Percentiles rank a stretch among this genome's conserved stretches.
Conservation (phyloP, 1,284 basidiomycete genomes). For the Apiotrichum akiyoshidainum region DNA sequence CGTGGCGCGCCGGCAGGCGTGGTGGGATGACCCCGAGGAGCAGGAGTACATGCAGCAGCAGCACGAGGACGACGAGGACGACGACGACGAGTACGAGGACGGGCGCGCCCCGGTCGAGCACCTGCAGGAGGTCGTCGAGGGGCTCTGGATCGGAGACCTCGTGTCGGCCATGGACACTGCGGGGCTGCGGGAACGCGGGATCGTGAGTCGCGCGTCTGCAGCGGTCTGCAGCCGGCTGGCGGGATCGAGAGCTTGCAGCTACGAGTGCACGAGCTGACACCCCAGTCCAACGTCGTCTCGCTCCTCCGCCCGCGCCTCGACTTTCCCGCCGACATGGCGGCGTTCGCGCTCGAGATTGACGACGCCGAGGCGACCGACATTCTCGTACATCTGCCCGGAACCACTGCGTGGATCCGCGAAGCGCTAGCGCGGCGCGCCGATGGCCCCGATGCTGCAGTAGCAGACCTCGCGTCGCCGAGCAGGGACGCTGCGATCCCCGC, state of each 20-base stretch:
- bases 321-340: slow-evolving; percentile 34
- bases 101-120: slow-evolving; percentile 34
- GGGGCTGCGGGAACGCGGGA: slow-evolving; percentile 38
- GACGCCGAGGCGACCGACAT: slow-evolving; percentile 59
- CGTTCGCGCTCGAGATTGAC: slow-evolving; percentile 48
- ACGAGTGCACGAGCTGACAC: background rate
- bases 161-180: slow-evolving; percentile 45
- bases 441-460: background rate
- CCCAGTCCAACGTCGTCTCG: slow-evolving; percentile 45
- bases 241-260: too few relatives aligned
- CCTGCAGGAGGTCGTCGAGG: slow-evolving; percentile 44
- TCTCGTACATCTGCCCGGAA: slow-evolving; percentile 68
- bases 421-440: slow-evolving; percentile 55
- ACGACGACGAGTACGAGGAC: slow-evolving; percentile 21
- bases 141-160: slow-evolving; percentile 51
- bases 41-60: slow-evolving; percentile 21
- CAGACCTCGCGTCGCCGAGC: background rate
- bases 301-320: slow-evolving; percentile 40
- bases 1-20: slow-evolving; percentile 9
- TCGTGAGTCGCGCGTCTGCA: slow-evolving; percentile 31
- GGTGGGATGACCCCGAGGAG: slow-evolving; percentile 37
- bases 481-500: slow-evolving; percentile 4
- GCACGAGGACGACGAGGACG: slow-evolving; percentile 22
- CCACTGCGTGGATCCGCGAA: slow-evolving; percentile 73
- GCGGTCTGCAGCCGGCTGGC: too few relatives aligned